phyloP scores from a whole-genome alignment of 2,329 filamentous ascomycete species.

The Dendryphion nanum region DNA sequence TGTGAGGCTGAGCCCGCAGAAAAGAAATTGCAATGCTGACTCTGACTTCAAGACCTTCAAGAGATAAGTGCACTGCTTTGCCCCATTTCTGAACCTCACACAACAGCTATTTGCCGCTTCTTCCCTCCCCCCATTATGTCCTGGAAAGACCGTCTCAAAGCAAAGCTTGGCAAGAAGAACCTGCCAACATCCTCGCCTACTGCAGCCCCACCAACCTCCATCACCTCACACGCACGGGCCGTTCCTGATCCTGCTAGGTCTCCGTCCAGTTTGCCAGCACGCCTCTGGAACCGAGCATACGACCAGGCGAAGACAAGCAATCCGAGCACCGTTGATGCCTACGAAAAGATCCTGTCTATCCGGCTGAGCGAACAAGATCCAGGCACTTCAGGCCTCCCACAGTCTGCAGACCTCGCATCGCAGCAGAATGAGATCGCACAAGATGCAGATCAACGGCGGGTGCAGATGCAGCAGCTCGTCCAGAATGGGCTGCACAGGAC shows the following conservation, averaged over 20 bases:
- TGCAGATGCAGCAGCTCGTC: too few relatives aligned
- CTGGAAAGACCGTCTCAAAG: neutral
- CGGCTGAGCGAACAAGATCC: slow-evolving; percentile 5
- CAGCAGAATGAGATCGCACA: too few relatives aligned
- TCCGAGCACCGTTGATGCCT: neutral
- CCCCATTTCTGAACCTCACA: neutral
- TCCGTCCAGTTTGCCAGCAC: neutral
- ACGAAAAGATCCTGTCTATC: slow-evolving; percentile 6
- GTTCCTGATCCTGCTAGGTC: neutral
- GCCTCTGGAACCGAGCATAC: neutral
- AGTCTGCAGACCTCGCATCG: too few relatives aligned
- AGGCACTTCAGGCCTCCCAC: too few relatives aligned
- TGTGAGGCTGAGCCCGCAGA: neutral
- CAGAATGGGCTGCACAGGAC: too few relatives aligned
- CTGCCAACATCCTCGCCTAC: neutral
- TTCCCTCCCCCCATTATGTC: neutral
- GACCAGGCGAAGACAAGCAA: neutral
- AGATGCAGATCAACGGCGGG: too few relatives aligned
- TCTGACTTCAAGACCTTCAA: neutral
- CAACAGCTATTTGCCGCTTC: neutral
- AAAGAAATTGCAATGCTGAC: neutral
- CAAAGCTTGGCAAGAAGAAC: neutral
- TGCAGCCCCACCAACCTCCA: neutral
- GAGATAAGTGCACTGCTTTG: neutral
- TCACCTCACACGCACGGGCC: neutral